Evolutionary conservation across 192 early-diverging fungal species (phyloP), one percentile per base, ranked within the genome.

Genomic region (Pilaira anomala): DNA sequence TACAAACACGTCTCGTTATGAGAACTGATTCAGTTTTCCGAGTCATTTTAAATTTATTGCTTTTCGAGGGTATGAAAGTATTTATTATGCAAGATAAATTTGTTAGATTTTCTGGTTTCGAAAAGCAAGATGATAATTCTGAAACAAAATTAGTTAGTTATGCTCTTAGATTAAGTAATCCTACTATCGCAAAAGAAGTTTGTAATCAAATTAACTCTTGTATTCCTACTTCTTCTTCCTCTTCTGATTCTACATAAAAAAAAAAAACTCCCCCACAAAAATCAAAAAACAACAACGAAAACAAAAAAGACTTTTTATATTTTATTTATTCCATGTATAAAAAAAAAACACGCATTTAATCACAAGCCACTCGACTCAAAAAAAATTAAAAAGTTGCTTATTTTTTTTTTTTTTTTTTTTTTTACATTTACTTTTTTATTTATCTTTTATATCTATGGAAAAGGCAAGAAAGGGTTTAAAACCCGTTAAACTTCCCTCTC

Each of bases 21-120:
- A 69, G 77, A 21, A 62, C 77, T 7, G 77, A 79, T 50, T 62
- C 52, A n/a, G 77, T 79, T 11, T 66, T 69, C 28, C 49, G 67
- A 21, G 60, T 79, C 30, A 79, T 79, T 36, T 60, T 79, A n/a
- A 79, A 79, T 48, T 18, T 72, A 12, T 44, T 58, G 1, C 46
- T 79, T 24, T 79, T 76, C 45, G 16, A 53, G 7, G 71, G 70
- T 18, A 79, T 79, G 74, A 66, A 63, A 9, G 64, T 69, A 2
- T 60, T 66, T 53, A 57, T 73, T 29, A 63, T 65, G 63, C 69
- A 75, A 48, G 74, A 76, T 16, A 72, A 68, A 41, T 79, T 76
- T 61, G 64, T 79, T 16, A 54, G 74, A 24, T 61, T 79, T 48
- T 48, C 52, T 39, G 74, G 59, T 46, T 55, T 76, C 50, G 74